These are phyloP conservation scores for Herpetospermum pedunculosum DNA, from an alignment of 306 rosid species.

Conservation along the genomic window DNA sequence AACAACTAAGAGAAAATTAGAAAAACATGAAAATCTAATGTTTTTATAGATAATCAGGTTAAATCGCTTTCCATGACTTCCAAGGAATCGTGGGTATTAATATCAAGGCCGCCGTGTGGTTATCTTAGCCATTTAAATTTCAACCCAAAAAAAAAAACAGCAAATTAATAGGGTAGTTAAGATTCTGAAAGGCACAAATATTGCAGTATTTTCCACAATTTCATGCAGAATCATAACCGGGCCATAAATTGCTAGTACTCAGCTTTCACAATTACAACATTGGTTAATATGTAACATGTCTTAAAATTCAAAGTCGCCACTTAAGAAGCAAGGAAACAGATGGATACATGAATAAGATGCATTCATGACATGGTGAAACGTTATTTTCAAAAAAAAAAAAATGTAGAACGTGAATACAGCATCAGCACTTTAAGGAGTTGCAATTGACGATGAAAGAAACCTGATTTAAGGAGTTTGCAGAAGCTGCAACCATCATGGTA, in stretches of 20 bases:
- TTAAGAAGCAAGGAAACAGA: background rate
- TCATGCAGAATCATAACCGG: background rate
- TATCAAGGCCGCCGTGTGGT: background rate
- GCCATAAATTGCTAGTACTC: background rate
- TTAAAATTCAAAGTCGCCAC: background rate
- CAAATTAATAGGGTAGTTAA: background rate
- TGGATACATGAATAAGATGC: background rate
- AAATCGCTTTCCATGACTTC: background rate
- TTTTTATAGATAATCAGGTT: background rate
- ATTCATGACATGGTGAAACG: background rate
- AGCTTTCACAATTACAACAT: background rate
- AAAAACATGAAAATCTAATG: background rate
- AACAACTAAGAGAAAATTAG: background rate
- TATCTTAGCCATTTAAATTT: background rate
- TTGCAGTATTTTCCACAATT: background rate
- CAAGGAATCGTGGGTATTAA: background rate
- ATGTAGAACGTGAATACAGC: background rate
- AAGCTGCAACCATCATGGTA: constrained; percentile 98
- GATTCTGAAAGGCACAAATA: background rate
- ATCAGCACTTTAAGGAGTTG: background rate
- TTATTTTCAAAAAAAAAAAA: background rate
- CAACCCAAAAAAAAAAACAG: background rate
- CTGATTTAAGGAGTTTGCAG: constrained; percentile 91
- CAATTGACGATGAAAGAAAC: constrained; percentile 23
- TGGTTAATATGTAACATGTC: background rate